Percentiles rank a stretch among this genome's conserved stretches.
phyloP scores from a whole-genome alignment of 1,139 yeast genomes.

The Saccharomyces pastorianus region DNA sequence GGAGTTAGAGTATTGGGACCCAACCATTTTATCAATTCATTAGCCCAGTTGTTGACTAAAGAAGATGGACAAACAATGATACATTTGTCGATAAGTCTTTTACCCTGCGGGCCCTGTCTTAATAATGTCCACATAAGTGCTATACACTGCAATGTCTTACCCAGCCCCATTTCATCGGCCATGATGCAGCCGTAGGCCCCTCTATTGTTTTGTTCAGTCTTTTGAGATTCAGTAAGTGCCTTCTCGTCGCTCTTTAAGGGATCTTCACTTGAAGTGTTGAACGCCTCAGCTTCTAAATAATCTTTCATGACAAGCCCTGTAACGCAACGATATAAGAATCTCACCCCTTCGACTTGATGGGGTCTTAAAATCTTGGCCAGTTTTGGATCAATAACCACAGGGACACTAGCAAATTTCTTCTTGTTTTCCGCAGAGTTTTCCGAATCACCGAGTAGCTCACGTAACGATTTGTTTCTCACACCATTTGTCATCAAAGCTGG shows the following conservation, averaged over 20 bases:
- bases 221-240: neutral
- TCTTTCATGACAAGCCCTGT: constrained; percentile 60
- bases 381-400: constrained; percentile 92
- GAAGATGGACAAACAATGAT: constrained; percentile 95
- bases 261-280: constrained; percentile 6
- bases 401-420: constrained; percentile 68
- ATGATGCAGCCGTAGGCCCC: constrained; percentile 92
- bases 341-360: constrained; percentile 94
- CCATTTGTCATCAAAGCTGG: constrained; percentile 28
- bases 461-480: constrained; percentile 53
- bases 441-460: constrained; percentile 72
- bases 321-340: constrained; percentile 81
- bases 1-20: constrained; percentile 88
- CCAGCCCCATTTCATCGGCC: constrained; percentile 99
- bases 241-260: neutral
- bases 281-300: constrained; percentile 25
- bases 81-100: constrained; percentile 76
- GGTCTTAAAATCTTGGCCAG: constrained; percentile 81
- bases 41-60: constrained; percentile 94
- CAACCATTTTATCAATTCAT: constrained; percentile 90
- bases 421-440: constrained; percentile 15
- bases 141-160: constrained; percentile 90
- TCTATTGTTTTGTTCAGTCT: constrained; percentile 39
- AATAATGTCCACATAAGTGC: constrained; percentile 90
- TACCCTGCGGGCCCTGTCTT: constrained; percentile 85